Conservation (phyloP, 2,329 filamentous ascomycete species). For the Pyricularia grisea region DNA sequence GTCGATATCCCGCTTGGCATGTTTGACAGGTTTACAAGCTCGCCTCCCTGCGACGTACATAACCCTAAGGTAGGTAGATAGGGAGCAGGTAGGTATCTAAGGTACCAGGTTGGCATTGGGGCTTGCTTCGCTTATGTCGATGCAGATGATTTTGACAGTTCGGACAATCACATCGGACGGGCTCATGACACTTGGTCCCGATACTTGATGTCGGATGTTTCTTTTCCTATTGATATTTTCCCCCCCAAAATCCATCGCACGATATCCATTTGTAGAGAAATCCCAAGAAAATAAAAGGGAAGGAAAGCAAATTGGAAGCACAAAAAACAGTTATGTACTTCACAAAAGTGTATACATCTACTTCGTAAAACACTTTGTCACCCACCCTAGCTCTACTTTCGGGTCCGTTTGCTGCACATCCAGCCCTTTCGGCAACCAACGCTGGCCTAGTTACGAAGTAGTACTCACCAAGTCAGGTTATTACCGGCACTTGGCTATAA, state of each 20-base stretch:
- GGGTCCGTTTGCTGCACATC: background rate
- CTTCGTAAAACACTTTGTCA: background rate
- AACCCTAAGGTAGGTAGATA: background rate
- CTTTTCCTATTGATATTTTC: background rate
- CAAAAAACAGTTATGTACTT: background rate
- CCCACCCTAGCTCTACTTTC: background rate
- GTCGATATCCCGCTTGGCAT: background rate
- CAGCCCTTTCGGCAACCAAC: background rate
- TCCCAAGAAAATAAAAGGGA: background rate
- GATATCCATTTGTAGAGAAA: no score
- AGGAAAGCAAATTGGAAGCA: no score
- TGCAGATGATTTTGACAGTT: background rate
- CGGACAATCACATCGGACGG: background rate
- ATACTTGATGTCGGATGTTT: background rate
- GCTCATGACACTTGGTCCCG: background rate
- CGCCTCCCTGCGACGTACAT: background rate
- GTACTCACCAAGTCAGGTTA: background rate
- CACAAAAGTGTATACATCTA: background rate
- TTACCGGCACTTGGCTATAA: background rate
- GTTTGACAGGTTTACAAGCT: background rate
- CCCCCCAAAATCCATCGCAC: background rate
- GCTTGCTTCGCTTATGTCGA: background rate
- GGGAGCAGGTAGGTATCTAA: no score
- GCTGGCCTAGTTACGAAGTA: background rate
- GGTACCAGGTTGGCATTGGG: background rate